Evolutionary conservation across 345 rosid species (phyloP), one percentile per base, ranked within the genome.

Genomic region (Capsella bursapastoris): DNA sequence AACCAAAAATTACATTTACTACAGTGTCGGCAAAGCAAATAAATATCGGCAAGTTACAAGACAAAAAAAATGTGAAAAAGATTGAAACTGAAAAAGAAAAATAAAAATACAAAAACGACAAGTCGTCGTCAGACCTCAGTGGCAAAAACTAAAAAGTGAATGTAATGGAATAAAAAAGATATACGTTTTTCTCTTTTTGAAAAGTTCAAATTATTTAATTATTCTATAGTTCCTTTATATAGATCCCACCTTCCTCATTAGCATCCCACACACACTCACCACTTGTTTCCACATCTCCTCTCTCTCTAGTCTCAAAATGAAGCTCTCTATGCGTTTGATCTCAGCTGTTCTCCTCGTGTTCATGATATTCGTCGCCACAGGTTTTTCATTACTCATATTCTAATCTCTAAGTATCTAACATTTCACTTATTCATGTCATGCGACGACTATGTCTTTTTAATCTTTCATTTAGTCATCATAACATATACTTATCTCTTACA

Each of bases 321-420:
- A 72, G 64, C 27, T 78, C 40, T 78, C 81, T 16, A 57, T 66
- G 75, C 78, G 78, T 62, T 68, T 73, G 47, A 53, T 79, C 56
- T 69, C 82, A 44, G 67, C 72, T 13, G 58, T 8, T 64, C 57
- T 79, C 8, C 35, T 79, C 64, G 1, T 79, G 76, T 50, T 69
- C 71, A 68, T 79, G 75, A 58, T 79, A 27, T 64, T 79, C 71
- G 43, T 79, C 6, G 67, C 75, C 56, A 57, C 82, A 73, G 79
- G 82, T 79, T n/a, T n/a, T n/a, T 56, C 47, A 7, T 68, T 49
- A 41, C 44, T 65, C 72, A 3, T 69, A 34, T 16, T 31, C 7
- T 35, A 45, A 25, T 18, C 22, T 18, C 22, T 18, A 18, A 18
- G 22, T 70, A 25, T 64, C 38, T 38, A 49, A 43, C 18, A 47